phyloP scores from a whole-genome alignment of 306 rosid genomes.

The Lithocarpus polystachyus region DNA sequence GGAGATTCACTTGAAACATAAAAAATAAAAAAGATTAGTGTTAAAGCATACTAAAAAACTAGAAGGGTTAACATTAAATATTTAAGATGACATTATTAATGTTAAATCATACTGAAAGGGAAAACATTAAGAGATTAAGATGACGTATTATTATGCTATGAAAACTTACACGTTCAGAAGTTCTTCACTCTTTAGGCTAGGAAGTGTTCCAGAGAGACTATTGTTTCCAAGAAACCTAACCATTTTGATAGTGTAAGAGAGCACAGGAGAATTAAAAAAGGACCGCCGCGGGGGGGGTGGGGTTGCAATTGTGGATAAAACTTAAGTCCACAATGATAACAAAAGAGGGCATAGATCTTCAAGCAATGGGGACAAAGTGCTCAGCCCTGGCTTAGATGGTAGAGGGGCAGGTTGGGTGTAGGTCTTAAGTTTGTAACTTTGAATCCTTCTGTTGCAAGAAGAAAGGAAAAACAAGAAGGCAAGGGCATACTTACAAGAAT shows the following conservation, averaged over 20 bases:
- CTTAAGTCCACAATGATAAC: too few relatives aligned
- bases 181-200: neutral
- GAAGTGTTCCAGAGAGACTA: slow-evolving; percentile 27
- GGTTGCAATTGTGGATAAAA: too few relatives aligned
- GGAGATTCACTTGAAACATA: too few relatives aligned
- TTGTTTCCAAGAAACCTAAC: slow-evolving; percentile 40
- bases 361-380: neutral
- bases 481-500: slow-evolving; percentile 8
- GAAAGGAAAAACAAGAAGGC: neutral
- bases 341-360: neutral
- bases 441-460: neutral
- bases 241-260: neutral
- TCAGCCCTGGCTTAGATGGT: too few relatives aligned
- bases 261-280: neutral
- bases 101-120: neutral
- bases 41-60: neutral
- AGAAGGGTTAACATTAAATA: too few relatives aligned
- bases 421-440: too few relatives aligned
- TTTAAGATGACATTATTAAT: neutral
- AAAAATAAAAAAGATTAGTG: too few relatives aligned
- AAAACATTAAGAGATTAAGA: too few relatives aligned
- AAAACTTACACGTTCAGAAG: slow-evolving; percentile 22
- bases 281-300: too few relatives aligned
- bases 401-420: too few relatives aligned
- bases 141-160: too few relatives aligned